Percentiles rank a stretch among this genome's conserved stretches.
Conservation (phyloP, 345 rosid genomes). For the Syzygium jambos region DNA sequence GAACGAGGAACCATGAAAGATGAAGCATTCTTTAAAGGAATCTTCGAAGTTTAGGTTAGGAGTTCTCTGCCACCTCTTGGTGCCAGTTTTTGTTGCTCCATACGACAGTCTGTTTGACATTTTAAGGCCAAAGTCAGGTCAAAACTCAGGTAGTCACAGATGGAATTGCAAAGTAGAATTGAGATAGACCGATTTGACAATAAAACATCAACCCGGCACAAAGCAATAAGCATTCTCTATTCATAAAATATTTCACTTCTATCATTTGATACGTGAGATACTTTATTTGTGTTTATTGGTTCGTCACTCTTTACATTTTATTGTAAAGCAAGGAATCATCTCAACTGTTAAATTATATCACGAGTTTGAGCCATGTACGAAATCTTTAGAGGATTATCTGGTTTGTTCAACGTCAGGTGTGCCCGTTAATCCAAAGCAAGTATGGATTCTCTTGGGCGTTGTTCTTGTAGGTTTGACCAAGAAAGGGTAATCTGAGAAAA, state of each 20-base stretch:
- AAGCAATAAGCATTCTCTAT: not conserved
- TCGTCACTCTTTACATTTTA: rapidly evolving
- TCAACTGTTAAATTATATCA: not conserved
- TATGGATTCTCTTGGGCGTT: not conserved
- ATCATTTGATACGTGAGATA: not conserved
- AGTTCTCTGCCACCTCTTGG: not conserved
- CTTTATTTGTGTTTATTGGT: rapidly evolving
- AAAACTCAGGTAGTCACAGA: too few species aligned
- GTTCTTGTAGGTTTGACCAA: not conserved
- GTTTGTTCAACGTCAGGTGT: not conserved
- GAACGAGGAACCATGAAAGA: too few species aligned
- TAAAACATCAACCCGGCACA: rapidly evolving
- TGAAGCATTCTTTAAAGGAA: too few species aligned
- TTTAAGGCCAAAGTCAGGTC: not conserved
- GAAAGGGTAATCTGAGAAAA: not conserved
- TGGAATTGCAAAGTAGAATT: not conserved
- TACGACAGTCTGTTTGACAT: not conserved
- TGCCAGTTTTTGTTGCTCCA: too few species aligned
- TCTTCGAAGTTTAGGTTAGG: not conserved
- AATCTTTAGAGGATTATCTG: not conserved
- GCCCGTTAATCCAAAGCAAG: not conserved
- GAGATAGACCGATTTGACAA: not conserved
- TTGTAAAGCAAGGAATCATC: not conserved
- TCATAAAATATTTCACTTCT: not conserved
- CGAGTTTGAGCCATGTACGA: rapidly evolving